Conservation (phyloP, 805 yeast genomes). For the Kluyveromyces dobzhanskii region DNA sequence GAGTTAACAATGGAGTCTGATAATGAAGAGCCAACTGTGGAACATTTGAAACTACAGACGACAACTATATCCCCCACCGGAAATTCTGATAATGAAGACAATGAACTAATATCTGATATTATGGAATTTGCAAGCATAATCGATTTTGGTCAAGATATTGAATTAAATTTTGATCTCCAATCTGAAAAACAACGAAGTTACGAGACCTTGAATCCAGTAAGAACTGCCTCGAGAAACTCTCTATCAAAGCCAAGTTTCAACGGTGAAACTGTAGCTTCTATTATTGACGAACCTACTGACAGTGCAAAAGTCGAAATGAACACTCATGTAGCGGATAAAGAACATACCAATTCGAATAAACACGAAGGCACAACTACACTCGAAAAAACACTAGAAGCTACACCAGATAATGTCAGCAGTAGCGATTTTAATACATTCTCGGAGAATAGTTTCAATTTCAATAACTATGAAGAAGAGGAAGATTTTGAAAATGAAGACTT, state of each 20-base stretch:
- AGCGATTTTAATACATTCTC: neutral
- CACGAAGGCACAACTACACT: neutral
- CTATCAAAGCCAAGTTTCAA: neutral
- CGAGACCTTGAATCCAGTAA: conserved; percentile 7
- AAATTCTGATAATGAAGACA: conserved; percentile 16
- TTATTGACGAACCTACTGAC: neutral
- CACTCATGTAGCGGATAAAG: neutral
- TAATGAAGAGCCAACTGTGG: conserved; percentile 7
- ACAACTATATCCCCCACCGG: neutral
- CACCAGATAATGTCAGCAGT: neutral
- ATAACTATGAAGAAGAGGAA: conserved; percentile 7
- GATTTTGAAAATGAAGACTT: conserved; percentile 25
- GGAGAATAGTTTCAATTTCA: neutral
- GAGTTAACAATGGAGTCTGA: conserved; percentile 18
- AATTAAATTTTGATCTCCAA: conserved; percentile 27
- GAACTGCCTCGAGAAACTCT: neutral
- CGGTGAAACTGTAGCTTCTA: neutral
- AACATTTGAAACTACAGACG: neutral
- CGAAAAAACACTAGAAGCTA: neutral
- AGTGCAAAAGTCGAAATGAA: neutral
- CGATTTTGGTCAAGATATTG: conserved; percentile 37
- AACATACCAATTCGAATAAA: neutral
- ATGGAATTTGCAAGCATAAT: conserved; percentile 39
- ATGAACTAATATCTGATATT: conserved; percentile 33
- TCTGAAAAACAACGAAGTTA: conserved; percentile 4